Conservation (phyloP, 176 grass and related monocot genomes). For the Metroxylon sagu region DNA sequence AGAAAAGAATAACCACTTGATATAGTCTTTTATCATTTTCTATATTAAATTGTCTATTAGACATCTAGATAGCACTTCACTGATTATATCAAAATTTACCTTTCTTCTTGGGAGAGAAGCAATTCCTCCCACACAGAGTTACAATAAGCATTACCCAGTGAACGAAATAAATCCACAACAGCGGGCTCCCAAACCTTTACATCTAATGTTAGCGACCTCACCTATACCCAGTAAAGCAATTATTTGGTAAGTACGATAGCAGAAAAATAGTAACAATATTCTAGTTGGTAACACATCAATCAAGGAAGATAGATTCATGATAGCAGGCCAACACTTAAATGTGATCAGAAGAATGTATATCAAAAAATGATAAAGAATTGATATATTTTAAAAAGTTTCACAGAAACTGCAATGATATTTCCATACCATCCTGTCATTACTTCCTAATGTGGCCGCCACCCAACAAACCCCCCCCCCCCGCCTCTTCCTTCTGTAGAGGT, state of each 20-base stretch:
- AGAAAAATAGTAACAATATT: neutral
- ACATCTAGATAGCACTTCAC: neutral
- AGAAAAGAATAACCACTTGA: too few relatives aligned
- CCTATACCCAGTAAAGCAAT: conserved; percentile 46
- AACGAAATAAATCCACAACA: conserved; percentile 76
- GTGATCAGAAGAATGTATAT: too few relatives aligned
- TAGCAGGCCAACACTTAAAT: too few relatives aligned
- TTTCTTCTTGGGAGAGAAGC: conserved; percentile 65
- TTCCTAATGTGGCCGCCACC: too few relatives aligned
- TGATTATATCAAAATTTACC: conserved; percentile 26
- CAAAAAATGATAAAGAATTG: too few relatives aligned
- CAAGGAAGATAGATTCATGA: too few relatives aligned
- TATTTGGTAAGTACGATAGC: neutral
- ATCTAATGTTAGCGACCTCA: conserved; percentile 84
- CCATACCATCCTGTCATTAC: too few relatives aligned
- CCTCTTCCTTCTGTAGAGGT: too few relatives aligned
- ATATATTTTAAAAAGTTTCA: too few relatives aligned
- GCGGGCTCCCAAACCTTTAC: conserved; percentile 92
- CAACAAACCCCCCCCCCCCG: too few relatives aligned
- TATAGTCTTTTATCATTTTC: neutral
- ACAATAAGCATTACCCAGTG: conserved; percentile 70
- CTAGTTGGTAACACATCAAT: too few relatives aligned
- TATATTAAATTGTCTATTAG: neutral
- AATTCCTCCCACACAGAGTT: conserved; percentile 96
- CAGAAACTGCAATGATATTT: too few relatives aligned